phyloP scores from a whole-genome alignment of 148 eudicot species.

The Polygonum aviculare region DNA sequence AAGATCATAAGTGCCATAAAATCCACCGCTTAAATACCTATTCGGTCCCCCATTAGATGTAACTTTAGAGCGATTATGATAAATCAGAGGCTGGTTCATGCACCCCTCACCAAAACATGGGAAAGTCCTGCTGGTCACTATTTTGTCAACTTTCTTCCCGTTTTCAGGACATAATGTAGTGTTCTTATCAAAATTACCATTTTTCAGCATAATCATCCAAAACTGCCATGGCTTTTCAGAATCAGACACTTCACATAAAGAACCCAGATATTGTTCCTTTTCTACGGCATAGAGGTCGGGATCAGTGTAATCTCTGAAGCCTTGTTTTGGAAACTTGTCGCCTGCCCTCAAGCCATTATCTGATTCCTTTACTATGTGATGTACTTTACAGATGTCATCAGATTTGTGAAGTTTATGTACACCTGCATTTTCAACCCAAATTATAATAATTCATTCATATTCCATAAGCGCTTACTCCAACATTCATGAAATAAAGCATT shows the following conservation, averaged over 20 bases:
- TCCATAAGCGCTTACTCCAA: neutral
- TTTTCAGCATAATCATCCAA: slow-evolving; percentile 35
- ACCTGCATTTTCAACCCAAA: neutral
- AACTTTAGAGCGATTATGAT: slow-evolving; percentile 17
- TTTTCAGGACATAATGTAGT: slow-evolving; percentile 27
- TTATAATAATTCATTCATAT: neutral
- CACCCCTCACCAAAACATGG: slow-evolving; percentile 33
- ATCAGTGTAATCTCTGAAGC: slow-evolving; percentile 16
- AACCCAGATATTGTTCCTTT: slow-evolving; percentile 27
- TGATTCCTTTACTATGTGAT: slow-evolving; percentile 19
- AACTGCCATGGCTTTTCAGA: slow-evolving; percentile 21
- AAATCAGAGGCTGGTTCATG: slow-evolving; percentile 31
- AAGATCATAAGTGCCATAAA: slow-evolving; percentile 28
- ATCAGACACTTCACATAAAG: slow-evolving; percentile 19
- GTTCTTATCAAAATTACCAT: slow-evolving; percentile 30
- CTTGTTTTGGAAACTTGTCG: slow-evolving; percentile 20
- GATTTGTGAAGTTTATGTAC: neutral
- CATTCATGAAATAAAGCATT: neutral
- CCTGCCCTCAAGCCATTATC: slow-evolving; percentile 25
- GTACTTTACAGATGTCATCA: slow-evolving; percentile 19
- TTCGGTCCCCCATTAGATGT: neutral
- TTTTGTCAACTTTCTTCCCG: slow-evolving; percentile 21
- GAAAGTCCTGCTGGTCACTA: slow-evolving; percentile 17
- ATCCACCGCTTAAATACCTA: slow-evolving; percentile 12
- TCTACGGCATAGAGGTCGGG: slow-evolving; percentile 28